These are phyloP conservation scores for Boletales sp. DNA, from an alignment of 768 basidiomycete species.

Conservation along the genomic window DNA sequence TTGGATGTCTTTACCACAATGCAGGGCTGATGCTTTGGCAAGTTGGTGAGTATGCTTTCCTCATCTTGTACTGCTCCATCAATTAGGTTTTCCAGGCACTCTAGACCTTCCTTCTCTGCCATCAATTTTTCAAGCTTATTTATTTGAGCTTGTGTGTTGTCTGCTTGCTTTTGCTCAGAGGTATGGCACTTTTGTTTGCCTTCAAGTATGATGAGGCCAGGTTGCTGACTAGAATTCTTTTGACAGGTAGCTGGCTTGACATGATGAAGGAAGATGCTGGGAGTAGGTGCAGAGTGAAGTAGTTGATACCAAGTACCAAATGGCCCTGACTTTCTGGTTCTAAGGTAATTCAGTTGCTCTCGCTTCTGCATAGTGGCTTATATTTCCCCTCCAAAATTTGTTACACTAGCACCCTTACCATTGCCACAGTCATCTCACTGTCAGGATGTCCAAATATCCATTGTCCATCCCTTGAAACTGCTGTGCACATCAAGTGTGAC, in stretches of 20 bases:
- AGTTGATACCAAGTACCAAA: too few relatives aligned
- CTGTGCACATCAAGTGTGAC: too few relatives aligned
- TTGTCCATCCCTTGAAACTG: too few relatives aligned
- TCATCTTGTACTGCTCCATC: background rate
- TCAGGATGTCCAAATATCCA: too few relatives aligned
- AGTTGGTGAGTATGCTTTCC: background rate
- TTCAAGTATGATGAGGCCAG: constrained; percentile 2
- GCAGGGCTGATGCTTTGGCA: background rate
- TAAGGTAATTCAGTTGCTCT: too few relatives aligned
- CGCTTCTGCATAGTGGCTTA: too few relatives aligned
- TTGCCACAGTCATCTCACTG: too few relatives aligned
- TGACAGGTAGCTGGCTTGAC: background rate
- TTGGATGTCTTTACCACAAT: background rate
- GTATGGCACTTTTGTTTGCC: background rate
- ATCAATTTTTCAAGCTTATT: background rate
- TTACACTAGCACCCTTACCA: too few relatives aligned
- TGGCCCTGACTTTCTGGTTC: too few relatives aligned
- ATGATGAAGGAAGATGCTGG: too few relatives aligned
- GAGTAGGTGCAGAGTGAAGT: too few relatives aligned
- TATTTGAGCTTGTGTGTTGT: background rate
- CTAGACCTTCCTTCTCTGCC: background rate
- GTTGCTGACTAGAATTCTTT: constrained; percentile 4
- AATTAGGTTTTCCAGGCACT: background rate
- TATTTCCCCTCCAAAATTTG: too few relatives aligned
- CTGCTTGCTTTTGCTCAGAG: constrained; percentile 1